Evolutionary conservation across 2,329 filamentous ascomycete species (phyloP), one percentile per base, ranked within the genome.

Genomic region (Penicillium sclerotigenum): DNA sequence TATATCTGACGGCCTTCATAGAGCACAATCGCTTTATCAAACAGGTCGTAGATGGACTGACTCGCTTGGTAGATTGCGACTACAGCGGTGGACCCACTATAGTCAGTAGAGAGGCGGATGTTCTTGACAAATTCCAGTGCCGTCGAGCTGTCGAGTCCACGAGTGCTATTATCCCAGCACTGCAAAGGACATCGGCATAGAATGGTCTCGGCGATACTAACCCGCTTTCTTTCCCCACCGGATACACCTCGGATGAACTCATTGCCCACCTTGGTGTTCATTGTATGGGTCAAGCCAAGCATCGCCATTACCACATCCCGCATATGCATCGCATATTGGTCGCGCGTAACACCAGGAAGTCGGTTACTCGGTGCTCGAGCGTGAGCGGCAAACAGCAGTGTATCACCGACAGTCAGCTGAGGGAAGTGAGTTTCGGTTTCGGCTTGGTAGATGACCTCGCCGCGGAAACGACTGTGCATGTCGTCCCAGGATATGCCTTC

Each of bases 391-490:
- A 92, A 92, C 46, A 84, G 85, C 41, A 92, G 80, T 1, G 89
- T 93, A 65, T 92, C 87, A 49, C 88, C 88, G 22, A 91, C 88
- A 0, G 83, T 87, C 65, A 93, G 75, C 75, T 87, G 83, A 13
- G 89, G 88, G 68, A 92, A 92, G 73, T 92, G 89, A 5, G 89
- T 87, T 68, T 94, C 90, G 28, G 89, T 86, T 73, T 93, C 90
- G 50, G 88, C 88, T 1, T 89, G 91, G 75, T 93, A 94, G 70
- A 93, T 91, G 59, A 88, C 88, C 73, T 94, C 90, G 60, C 90
- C 90, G n/a, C 89, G 86, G 74, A 92, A 91, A 2, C 77, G 79
- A 13, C 83, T 83, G 75, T 90, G 85, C 88, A 93, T 92, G 66
- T 90, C 82, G 65, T 89, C 75, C 53, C 88, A 81, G 13, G 83